Percentiles rank a stretch among this genome's conserved stretches.
Evolutionary conservation across 1,139 yeast species (phyloP).

Genomic region (Debaryomycetaceae sp.): DNA sequence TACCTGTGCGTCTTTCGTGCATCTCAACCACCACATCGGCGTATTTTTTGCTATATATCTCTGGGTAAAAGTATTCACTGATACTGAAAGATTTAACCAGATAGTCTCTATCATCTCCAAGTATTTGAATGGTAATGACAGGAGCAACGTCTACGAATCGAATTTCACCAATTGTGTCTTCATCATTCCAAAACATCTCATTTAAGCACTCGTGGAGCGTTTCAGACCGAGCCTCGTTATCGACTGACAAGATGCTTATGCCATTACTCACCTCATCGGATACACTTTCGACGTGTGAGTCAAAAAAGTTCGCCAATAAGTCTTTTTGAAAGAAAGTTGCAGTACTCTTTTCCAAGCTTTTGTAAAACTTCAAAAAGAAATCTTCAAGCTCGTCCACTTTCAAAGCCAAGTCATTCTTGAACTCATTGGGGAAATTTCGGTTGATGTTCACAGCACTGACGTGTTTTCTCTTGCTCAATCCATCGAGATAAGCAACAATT

Average conservation of each 20-base stretch:
- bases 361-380: slow-evolving; percentile 24
- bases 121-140: slow-evolving; percentile 30
- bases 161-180: slow-evolving; percentile 26
- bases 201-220: slow-evolving; percentile 31
- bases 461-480: slow-evolving; percentile 19
- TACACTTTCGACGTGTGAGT: slow-evolving; percentile 23
- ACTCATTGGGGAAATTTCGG: slow-evolving; percentile 19
- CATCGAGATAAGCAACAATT: slow-evolving; percentile 17
- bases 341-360: slow-evolving; percentile 12
- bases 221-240: slow-evolving; percentile 25
- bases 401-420: slow-evolving; percentile 18
- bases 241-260: slow-evolving; percentile 31
- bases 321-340: slow-evolving; percentile 11
- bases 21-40: slow-evolving; percentile 16
- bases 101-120: slow-evolving; percentile 20
- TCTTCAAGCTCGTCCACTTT: slow-evolving; percentile 30
- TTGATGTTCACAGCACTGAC: slow-evolving; percentile 18
- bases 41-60: slow-evolving; percentile 24
- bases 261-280: slow-evolving; percentile 24
- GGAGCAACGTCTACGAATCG: slow-evolving; percentile 27
- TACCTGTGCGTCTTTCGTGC: slow-evolving; percentile 13
- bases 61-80: slow-evolving; percentile 30
- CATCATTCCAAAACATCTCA: slow-evolving; percentile 36
- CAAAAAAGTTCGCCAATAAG: slow-evolving; percentile 12
- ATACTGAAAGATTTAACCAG: slow-evolving; percentile 15